Percentiles rank a stretch among this genome's conserved stretches.
phyloP scores from a whole-genome alignment of 495 filamentous ascomycete species.

The Hyaloscypha finlandica region DNA sequence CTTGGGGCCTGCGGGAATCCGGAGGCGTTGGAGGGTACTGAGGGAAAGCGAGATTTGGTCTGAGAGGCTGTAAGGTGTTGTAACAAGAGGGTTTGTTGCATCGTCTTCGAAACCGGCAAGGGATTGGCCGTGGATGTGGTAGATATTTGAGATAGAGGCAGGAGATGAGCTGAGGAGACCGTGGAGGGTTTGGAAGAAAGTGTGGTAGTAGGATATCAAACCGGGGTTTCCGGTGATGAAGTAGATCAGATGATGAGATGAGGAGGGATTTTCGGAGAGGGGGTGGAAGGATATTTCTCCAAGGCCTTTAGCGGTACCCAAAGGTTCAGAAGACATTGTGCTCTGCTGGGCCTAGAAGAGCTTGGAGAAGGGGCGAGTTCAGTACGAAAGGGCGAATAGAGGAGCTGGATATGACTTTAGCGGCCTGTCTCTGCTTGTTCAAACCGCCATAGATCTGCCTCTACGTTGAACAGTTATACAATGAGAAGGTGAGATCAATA shows the following conservation, averaged over 20 bases:
- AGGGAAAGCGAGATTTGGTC: conserved; percentile 52
- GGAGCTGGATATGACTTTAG: not conserved
- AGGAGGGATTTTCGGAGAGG: conserved; percentile 4
- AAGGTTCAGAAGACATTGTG: not conserved
- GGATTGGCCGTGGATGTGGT: conserved; percentile 68
- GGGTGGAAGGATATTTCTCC: conserved; percentile 19
- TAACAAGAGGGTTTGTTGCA: not conserved
- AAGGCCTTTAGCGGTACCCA: not conserved
- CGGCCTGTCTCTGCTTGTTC: not conserved
- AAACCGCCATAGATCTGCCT: not conserved
- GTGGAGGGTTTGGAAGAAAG: conserved; percentile 59
- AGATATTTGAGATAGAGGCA: conserved; percentile 37
- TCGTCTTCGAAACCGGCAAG: conserved; percentile 71
- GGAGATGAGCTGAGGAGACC: conserved; percentile 28
- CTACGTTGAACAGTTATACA: not conserved
- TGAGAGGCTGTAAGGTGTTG: conserved; percentile 53
- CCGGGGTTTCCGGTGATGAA: conserved; percentile 82
- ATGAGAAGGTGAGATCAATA: not conserved
- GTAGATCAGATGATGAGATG: conserved; percentile 42
- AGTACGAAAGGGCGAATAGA: too few species aligned
- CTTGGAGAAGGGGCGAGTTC: too few species aligned
- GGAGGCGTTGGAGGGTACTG: conserved; percentile 18
- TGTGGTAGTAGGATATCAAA: conserved; percentile 75
- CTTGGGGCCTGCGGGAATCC: conserved; percentile 11
- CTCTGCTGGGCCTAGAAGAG: not conserved